phyloP scores from a whole-genome alignment of 257 asterid species.

The Solanum bulbocastanum region DNA sequence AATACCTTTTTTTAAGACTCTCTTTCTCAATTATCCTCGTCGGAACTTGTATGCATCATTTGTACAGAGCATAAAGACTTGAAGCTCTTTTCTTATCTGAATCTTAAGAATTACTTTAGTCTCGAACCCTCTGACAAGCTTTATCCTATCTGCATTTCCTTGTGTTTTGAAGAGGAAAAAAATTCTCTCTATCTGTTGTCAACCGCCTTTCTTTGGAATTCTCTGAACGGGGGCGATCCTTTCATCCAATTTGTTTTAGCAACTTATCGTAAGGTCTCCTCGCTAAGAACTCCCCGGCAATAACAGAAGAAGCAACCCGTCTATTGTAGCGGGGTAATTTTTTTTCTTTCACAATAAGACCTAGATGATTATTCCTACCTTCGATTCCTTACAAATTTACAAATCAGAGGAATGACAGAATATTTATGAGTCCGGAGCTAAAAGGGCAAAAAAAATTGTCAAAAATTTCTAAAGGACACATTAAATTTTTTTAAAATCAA shows the following conservation, averaged over 20 bases:
- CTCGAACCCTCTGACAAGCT: not conserved
- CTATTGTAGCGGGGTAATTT: too few species aligned
- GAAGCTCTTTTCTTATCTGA: too few species aligned
- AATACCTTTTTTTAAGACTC: accelerated
- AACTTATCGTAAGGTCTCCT: not conserved
- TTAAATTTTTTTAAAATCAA: too few species aligned
- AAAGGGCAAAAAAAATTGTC: too few species aligned
- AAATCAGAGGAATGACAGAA: not conserved
- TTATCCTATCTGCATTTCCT: accelerated
- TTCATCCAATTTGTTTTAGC: not conserved
- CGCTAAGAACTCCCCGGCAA: accelerated
- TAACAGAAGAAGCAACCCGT: not conserved
- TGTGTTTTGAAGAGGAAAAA: not conserved
- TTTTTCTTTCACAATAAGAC: not conserved
- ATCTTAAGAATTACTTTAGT: not conserved
- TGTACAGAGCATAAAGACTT: too few species aligned
- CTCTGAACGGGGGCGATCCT: too few species aligned
- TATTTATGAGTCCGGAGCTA: not conserved
- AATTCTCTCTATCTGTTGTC: not conserved
- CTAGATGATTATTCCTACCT: not conserved
- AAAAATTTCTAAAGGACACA: too few species aligned
- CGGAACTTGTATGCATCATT: accelerated
- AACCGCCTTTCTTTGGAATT: not conserved
- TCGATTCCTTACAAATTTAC: not conserved
- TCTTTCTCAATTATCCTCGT: accelerated